phyloP scores from a whole-genome alignment of 2,329 filamentous ascomycete species.

The Chaetomiaceae sp. region DNA sequence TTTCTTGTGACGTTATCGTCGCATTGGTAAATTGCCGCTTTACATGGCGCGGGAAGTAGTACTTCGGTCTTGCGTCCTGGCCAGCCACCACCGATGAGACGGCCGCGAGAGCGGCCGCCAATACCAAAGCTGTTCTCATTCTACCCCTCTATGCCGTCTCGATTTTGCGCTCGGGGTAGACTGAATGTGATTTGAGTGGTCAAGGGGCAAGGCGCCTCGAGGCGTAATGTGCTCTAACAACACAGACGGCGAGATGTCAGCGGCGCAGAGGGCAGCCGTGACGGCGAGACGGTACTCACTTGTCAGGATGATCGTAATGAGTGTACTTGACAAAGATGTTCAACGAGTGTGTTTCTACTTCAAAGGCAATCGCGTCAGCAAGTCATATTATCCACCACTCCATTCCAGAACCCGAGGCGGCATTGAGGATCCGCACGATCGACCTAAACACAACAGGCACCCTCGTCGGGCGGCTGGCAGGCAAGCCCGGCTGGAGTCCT shows the following conservation, averaged over 20 bases:
- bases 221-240: slow-evolving; percentile 18
- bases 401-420: slow-evolving; percentile 8
- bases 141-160: slow-evolving; percentile 26
- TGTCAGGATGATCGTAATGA: slow-evolving; percentile 52
- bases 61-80: slow-evolving; percentile 46
- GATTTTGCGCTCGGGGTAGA: slow-evolving; percentile 17
- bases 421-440: slow-evolving; percentile 34
- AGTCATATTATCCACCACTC: neutral
- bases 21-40: slow-evolving; percentile 47
- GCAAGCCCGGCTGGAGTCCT: no score
- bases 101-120: slow-evolving; percentile 48
- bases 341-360: slow-evolving; percentile 45
- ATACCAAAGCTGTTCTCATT: slow-evolving; percentile 49
- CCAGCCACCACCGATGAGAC: slow-evolving; percentile 41
- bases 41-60: slow-evolving; percentile 55
- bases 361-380: slow-evolving; percentile 12
- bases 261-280: slow-evolving; percentile 15
- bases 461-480: neutral
- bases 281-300: slow-evolving; percentile 33
- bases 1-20: slow-evolving; percentile 34
- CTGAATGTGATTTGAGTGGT: slow-evolving; percentile 3
- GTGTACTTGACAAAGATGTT: slow-evolving; percentile 55
- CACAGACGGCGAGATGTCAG: slow-evolving; percentile 21
- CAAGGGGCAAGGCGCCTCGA: slow-evolving; percentile 3
- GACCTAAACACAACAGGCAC: slow-evolving; percentile 17